Conservation (phyloP, 2,329 filamentous ascomycete species). For the Chalaropsis thielavioides region DNA sequence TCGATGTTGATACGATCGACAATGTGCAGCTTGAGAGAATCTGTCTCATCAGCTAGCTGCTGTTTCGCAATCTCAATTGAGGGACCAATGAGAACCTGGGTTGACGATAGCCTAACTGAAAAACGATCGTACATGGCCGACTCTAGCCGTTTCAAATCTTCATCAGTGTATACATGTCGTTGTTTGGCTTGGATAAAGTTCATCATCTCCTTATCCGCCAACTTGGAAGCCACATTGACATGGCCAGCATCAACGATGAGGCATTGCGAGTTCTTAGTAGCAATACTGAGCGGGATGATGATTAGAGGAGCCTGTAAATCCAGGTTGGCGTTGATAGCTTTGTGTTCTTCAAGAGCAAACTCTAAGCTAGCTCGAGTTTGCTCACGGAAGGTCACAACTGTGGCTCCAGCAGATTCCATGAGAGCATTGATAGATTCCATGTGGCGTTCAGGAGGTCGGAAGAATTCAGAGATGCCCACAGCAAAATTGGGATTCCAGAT, state of each 20-base stretch:
- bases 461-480: conserved; percentile 83
- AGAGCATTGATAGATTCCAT: conserved; percentile 97
- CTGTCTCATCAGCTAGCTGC: conserved; percentile 55
- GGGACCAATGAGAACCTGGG: conserved; percentile 86
- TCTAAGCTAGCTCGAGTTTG: conserved; percentile 92
- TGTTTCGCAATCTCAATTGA: conserved; percentile 81
- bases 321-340: conserved; percentile 90
- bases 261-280: conserved; percentile 63
- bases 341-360: conserved; percentile 93
- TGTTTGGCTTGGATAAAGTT: conserved; percentile 85
- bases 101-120: conserved; percentile 79
- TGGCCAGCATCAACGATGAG: conserved; percentile 94
- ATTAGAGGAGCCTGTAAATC: conserved; percentile 93
- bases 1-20: conserved; percentile 96
- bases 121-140: conserved; percentile 98
- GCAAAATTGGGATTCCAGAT: conserved; percentile 95
- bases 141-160: conserved; percentile 78
- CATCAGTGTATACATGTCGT: conserved; percentile 69
- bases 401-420: conserved; percentile 90
- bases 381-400: conserved; percentile 84
- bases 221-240: conserved; percentile 80
- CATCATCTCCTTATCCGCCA: conserved; percentile 83
- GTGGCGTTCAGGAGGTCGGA: conserved; percentile 87
- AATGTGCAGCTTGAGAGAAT: conserved; percentile 64
- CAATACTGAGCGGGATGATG: conserved; percentile 89